Conservation (phyloP, 257 asterid species). For the Catharanthus roseus region DNA sequence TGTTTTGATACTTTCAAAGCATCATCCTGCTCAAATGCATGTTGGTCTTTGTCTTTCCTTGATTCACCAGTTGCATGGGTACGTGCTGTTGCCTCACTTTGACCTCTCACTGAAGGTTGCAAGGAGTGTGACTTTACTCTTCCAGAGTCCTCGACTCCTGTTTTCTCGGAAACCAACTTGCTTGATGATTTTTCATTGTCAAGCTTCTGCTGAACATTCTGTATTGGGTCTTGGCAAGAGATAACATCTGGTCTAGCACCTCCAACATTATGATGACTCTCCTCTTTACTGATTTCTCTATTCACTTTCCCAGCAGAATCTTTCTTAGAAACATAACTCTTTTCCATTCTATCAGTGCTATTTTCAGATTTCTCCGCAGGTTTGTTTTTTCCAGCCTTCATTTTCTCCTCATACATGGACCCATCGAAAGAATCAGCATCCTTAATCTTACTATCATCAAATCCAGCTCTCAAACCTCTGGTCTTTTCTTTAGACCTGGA, state of each 20-base stretch:
- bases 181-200: conserved; percentile 47
- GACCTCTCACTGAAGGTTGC: conserved; percentile 68
- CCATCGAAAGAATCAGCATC: conserved; percentile 40
- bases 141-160: conserved; percentile 38
- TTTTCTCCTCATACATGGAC: conserved; percentile 45
- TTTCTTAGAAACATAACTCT: conserved; percentile 37
- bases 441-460: conserved; percentile 39
- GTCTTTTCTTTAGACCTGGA: conserved; percentile 57
- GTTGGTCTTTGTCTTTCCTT: conserved; percentile 50
- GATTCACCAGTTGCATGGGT: conserved; percentile 44
- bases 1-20: conserved; percentile 39
- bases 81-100: conserved; percentile 41
- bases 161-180: conserved; percentile 33
- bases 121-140: conserved; percentile 58
- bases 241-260: conserved; percentile 26
- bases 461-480: conserved; percentile 44
- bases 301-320: conserved; percentile 47
- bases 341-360: conserved; percentile 42
- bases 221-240: conserved; percentile 43
- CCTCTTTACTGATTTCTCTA: conserved; percentile 44
- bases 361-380: conserved; percentile 42
- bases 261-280: conserved; percentile 37
- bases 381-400: conserved; percentile 58
- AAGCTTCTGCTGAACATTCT: conserved; percentile 34
- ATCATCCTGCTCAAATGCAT: conserved; percentile 43